Percentiles rank a stretch among this genome's conserved stretches.
Conservation (phyloP, 441 rosid species). For the Capsella rubella region DNA sequence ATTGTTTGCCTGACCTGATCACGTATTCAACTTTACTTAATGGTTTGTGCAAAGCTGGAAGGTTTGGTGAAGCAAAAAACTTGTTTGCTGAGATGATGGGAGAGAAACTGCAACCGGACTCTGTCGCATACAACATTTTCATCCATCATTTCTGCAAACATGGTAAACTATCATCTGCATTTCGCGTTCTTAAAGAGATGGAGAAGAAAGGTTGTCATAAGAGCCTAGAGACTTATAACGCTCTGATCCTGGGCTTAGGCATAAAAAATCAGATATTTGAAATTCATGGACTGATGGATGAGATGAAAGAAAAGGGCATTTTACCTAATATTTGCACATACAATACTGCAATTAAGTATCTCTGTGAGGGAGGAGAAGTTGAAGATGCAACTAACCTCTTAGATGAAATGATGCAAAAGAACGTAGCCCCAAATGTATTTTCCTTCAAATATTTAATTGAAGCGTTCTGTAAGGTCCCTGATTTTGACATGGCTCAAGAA, state of each 20-base stretch:
- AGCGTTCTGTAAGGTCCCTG: constrained; percentile 77
- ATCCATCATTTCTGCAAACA: constrained; percentile 80
- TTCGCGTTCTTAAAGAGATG: constrained; percentile 96
- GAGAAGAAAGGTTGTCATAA: constrained; percentile 85
- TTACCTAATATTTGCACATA: constrained; percentile 83
- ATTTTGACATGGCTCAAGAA: constrained; percentile 71
- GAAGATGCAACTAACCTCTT: constrained; percentile 78
- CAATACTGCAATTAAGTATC: constrained; percentile 74
- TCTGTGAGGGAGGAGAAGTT: constrained; percentile 81
- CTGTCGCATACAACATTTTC: constrained; percentile 71
- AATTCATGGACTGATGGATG: constrained; percentile 87
- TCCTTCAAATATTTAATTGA: constrained; percentile 74
- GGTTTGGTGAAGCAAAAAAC: constrained; percentile 82
- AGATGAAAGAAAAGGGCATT: constrained; percentile 89
- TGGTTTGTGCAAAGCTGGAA: constrained; percentile 81
- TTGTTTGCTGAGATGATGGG: constrained; percentile 81
- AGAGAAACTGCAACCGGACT: constrained; percentile 81
- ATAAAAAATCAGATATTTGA: constrained; percentile 86
- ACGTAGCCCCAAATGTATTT: constrained; percentile 69
- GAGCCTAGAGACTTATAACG: constrained; percentile 85
- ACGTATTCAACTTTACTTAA: constrained; percentile 80
- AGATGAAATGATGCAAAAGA: constrained; percentile 87
- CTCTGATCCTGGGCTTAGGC: constrained; percentile 82
- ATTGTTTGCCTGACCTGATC: constrained; percentile 78
- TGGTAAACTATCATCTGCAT: constrained; percentile 92